Base-by-base conservation (phyloP, 768 basidiomycete species). In the Hypholoma sublateritium region DNA sequence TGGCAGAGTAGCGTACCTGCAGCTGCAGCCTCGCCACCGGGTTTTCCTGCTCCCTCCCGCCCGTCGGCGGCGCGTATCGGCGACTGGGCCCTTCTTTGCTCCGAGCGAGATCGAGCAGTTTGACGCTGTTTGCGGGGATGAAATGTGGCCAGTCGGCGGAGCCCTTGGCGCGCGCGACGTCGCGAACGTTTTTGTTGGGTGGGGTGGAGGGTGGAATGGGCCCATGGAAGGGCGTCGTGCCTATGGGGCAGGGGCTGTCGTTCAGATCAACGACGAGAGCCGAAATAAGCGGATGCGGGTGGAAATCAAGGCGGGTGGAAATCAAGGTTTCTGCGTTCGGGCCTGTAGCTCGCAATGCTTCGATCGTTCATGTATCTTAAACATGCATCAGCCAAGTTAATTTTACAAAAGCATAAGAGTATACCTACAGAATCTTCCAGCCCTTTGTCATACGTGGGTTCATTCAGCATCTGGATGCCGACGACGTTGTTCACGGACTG, bases 21-120 rank as follows among this genome's bases (percentile, higher is more conserved):
- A 98, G 80, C 73, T 98, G 98, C 58, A 99, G 79, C 37, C 93
- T 76, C 3, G 89, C 87, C 24, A 93, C 88, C 0, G 95, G 95
- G 67, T 91, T 91, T 68, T 91, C 85, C 50, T 80, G 80, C n/a
- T n/a, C n/a, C 64, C 82, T 81, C 47, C 72, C 73, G 52, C 77
- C n/a, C 25, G 25, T 7, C 70, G 68, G 56, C 70, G 76, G 54
- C 74, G 78, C 50, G 73, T 70, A 57, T 65, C 61, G 28, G 67
- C 61, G 36, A 56, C 50, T 59, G 64, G 58, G 46, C 80, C 75
- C 49, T 82, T 86, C 56, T 83, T 85, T 4, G 62, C 63, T 25
- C 86, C 87, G 87, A n/a, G 88, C 84, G 36, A 93, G 77, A 60
- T 93, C 89, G 61, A 91, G 81, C 48, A 94, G 83, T 70, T 92